Percentiles rank a stretch among this genome's conserved stretches.
Evolutionary conservation across 1,139 yeast genomes (phyloP).

Genomic region (Yamadazyma diddensiae): DNA sequence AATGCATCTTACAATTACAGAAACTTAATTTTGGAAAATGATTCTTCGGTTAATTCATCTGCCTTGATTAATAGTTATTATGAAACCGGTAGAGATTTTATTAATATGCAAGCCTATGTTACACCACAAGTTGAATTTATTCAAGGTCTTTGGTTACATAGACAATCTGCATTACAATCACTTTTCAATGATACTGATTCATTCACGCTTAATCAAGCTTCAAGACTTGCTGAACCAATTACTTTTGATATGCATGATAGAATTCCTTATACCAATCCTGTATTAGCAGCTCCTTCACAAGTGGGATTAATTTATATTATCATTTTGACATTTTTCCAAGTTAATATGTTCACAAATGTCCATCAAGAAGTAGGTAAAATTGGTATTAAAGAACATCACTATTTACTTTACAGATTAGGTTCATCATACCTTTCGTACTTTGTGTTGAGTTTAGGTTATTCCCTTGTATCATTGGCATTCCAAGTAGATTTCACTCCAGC

Average conservation of each 20-base stretch:
- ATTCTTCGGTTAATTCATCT: slow-evolving; percentile 25
- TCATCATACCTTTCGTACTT: slow-evolving; percentile 32
- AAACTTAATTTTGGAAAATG: slow-evolving; percentile 25
- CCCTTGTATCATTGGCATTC: slow-evolving; percentile 41
- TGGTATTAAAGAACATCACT: slow-evolving; percentile 28
- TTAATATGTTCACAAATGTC: slow-evolving; percentile 54
- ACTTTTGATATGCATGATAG: slow-evolving; percentile 41
- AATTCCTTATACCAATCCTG: slow-evolving; percentile 49
- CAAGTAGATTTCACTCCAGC: slow-evolving; percentile 39
- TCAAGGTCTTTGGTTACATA: slow-evolving; percentile 19
- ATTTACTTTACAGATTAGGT: slow-evolving; percentile 28
- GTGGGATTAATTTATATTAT: slow-evolving; percentile 76
- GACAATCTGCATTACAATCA: slow-evolving; percentile 11
- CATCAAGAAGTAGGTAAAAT: slow-evolving; percentile 45
- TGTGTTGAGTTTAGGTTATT: slow-evolving; percentile 34
- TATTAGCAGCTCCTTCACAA: slow-evolving; percentile 61
- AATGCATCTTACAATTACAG: slow-evolving; percentile 32
- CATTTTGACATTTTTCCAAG: slow-evolving; percentile 59
- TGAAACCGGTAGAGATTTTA: slow-evolving; percentile 44
- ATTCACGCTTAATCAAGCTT: slow-evolving; percentile 15
- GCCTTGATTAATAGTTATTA: slow-evolving; percentile 26
- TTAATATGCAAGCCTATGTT: slow-evolving; percentile 27
- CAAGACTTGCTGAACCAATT: slow-evolving; percentile 32
- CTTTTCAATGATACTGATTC: slow-evolving; percentile 11
- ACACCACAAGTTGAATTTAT: slow-evolving; percentile 20